Base-by-base conservation (phyloP, 805 yeast species). In the Suhomyces tanzawaensis region DNA sequence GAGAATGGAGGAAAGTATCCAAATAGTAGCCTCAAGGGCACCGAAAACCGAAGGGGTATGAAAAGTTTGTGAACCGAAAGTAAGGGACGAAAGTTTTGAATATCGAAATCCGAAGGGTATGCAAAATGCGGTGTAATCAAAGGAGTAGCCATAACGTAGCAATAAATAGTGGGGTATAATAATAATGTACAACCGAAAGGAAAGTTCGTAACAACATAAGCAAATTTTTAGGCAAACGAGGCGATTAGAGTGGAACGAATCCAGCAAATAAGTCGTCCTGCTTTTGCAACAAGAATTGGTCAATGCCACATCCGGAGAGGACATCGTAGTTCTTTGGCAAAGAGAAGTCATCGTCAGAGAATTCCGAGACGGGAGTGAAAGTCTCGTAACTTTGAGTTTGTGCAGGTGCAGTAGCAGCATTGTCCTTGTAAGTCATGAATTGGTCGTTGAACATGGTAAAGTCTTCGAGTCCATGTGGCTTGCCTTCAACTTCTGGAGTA, bases 231-330 rank as follows among this genome's bases (percentile, higher is more conserved):
- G 11, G 24, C 24, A 11, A 21, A 11, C 24, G 9, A 21, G 24
- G 9, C 24, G 9, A 21, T 13, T 24, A 50, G 21, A 42, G 36
- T 12, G 49, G 44, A 27, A 52, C 55, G 36, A 49, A 52, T 9
- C 53, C 51, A 48, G 44, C 45, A 25, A 58, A 54, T 40, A 61
- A 55, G n/a, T 55, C 64, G 2, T 58, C 62, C 21, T 49, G 55
- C 35, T 47, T 55, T 23, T 38, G 48, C 23, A 40, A 39, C 29
- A 61, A 48, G 37, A 54, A 55, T 17, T 55, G 53, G 37, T 53
- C 57, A 34, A 50, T 39, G 7, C 52, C 57, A 40, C 51, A 48
- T 32, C 37, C 35, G 25, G 29, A 16, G 19, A 41, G 35, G 40
- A 49, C 37, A 17, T 49, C 57, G 22, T 46, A 37, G 7, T 42